phyloP scores from a whole-genome alignment of 2,329 filamentous ascomycete genomes.

The Myriosclerotinia curreyana region DNA sequence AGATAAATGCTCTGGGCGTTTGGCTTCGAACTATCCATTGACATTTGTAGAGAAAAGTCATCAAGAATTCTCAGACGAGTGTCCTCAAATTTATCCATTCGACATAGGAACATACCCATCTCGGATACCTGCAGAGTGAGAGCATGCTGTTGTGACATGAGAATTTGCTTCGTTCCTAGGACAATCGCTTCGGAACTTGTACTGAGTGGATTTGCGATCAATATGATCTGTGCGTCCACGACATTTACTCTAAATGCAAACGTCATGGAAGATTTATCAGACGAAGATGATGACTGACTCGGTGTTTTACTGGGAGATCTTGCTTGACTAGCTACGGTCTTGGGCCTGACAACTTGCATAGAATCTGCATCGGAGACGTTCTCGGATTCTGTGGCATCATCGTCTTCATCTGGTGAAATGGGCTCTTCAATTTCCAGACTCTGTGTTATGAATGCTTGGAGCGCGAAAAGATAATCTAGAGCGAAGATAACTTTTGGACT shows the following conservation, averaged over 20 bases:
- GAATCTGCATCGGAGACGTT: conserved; percentile 61
- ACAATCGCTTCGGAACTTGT: conserved; percentile 94
- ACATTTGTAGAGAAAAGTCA: conserved; percentile 89
- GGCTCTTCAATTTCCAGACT: conserved; percentile 66
- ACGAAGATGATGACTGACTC: conserved; percentile 35
- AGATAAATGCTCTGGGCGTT: conserved; percentile 76
- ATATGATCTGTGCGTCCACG: conserved; percentile 92
- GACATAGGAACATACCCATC: conserved; percentile 96
- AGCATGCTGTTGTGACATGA: conserved; percentile 90
- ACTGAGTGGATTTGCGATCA: conserved; percentile 91
- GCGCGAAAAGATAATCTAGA: conserved; percentile 88
- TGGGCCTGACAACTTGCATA: conserved; percentile 34
- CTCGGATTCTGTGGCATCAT: conserved; percentile 54
- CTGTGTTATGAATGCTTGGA: conserved; percentile 77
- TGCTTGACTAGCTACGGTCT: conserved; percentile 11
- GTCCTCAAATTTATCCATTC: conserved; percentile 96
- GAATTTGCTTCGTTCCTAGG: conserved; percentile 85
- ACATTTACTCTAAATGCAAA: conserved; percentile 89
- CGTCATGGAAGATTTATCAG: conserved; percentile 54
- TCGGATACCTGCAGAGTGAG: conserved; percentile 90
- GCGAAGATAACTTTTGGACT: conserved; percentile 94
- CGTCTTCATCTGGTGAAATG: conserved; percentile 47
- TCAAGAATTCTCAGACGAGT: conserved; percentile 89
- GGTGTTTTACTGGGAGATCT: conserved; percentile 33
- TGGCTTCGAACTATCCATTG: conserved; percentile 67